These are phyloP conservation scores for Suillus weaverae DNA, from an alignment of 768 basidiomycete species.

Conservation along the genomic window DNA sequence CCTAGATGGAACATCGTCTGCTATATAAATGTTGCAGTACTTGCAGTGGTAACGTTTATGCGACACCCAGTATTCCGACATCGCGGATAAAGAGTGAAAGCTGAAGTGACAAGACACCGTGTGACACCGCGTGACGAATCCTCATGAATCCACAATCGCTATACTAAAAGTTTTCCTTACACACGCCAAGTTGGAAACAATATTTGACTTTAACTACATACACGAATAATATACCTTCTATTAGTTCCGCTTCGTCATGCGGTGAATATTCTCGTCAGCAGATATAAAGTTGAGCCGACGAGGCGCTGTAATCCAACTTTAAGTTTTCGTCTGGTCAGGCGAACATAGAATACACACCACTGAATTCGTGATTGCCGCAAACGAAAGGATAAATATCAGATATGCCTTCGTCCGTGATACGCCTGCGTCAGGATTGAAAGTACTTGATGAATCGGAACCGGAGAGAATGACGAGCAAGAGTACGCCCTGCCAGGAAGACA, in stretches of 20 bases:
- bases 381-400: conserved; percentile 76
- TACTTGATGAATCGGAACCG: conserved; percentile 51
- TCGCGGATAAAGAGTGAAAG: conserved; percentile 35
- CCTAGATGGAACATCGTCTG: conserved; percentile 92
- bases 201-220: neutral
- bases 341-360: conserved; percentile 39
- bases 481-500: conserved; percentile 51
- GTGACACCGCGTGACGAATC: neutral
- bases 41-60: conserved; percentile 94
- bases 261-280: conserved; percentile 51
- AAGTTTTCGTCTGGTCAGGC: conserved; percentile 3
- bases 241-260: conserved; percentile 31
- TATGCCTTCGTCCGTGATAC: conserved; percentile 69
- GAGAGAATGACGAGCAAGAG: conserved; percentile 71
- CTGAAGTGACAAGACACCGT: neutral
- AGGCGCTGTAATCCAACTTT: conserved; percentile 44
- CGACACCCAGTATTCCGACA: conserved; percentile 94
- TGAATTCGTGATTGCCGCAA: conserved; percentile 76
- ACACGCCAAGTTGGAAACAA: neutral
- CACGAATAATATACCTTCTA: neutral
- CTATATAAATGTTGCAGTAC: conserved; percentile 96
- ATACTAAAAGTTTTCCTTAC: neutral
- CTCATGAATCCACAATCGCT: neutral
- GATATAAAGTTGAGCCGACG: conserved; percentile 56
- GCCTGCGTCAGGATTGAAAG: conserved; percentile 53